Percentiles rank a stretch among this genome's conserved stretches.
Evolutionary conservation across 345 rosid species (phyloP).

Genomic region (Salix purpurea): DNA sequence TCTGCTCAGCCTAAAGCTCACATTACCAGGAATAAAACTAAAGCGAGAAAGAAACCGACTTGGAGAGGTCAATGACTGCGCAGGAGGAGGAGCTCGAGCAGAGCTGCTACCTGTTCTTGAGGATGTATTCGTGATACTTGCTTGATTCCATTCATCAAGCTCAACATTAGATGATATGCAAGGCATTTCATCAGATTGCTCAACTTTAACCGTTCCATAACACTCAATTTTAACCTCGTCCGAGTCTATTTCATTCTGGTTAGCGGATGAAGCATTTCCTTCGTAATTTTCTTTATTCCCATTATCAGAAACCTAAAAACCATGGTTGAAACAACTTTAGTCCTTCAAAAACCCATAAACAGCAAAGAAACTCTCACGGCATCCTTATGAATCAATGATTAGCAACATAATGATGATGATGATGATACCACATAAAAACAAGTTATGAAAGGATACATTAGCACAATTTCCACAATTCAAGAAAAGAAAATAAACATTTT

Average conservation of each 20-base stretch:
- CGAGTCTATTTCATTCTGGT: conserved; percentile 19
- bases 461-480: not conserved
- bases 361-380: not conserved
- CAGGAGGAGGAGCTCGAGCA: conserved; percentile 41
- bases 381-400: not conserved
- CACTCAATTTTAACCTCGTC: conserved; percentile 41
- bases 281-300: conserved; percentile 34
- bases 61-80: conserved; percentile 31
- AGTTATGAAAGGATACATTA: not conserved
- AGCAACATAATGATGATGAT: not conserved
- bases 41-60: conserved; percentile 73
- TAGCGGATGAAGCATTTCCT: conserved; percentile 28
- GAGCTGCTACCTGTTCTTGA: conserved; percentile 47
- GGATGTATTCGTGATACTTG: conserved; percentile 26
- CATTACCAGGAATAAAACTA: conserved; percentile 73
- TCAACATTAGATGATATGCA: conserved; percentile 41
- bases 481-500: not conserved
- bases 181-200: conserved; percentile 30
- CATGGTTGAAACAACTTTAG: not conserved
- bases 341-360: not conserved
- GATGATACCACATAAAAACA: not conserved
- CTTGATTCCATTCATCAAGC: conserved; percentile 44
- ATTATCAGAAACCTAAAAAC: conserved; percentile 36
- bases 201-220: conserved; percentile 37
- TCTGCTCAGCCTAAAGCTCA: conserved; percentile 71